Conservation (phyloP, 805 yeast species). For the Teunomyces panamensis region DNA sequence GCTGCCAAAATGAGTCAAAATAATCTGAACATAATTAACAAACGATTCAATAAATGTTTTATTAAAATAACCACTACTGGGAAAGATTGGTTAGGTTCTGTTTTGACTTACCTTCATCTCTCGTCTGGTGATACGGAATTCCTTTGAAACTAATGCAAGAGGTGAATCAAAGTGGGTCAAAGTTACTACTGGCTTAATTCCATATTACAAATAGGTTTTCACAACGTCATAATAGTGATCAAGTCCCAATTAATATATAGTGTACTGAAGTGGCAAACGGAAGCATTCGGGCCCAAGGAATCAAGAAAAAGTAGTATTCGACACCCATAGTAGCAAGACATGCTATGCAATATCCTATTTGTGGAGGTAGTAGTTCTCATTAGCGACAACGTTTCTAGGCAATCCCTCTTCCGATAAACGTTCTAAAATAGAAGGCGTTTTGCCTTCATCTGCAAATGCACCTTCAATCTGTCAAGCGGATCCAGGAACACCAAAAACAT, state of each 20-base stretch:
- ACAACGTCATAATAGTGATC: conserved; percentile 20
- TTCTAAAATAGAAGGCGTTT: conserved; percentile 30
- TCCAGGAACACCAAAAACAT: conserved; percentile 29
- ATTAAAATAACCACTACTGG: conserved; percentile 23
- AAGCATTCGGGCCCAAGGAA: conserved; percentile 35
- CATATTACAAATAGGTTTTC: conserved; percentile 18
- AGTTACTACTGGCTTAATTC: conserved; percentile 26
- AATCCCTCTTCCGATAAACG: conserved; percentile 7
- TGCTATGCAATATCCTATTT: conserved; percentile 29
- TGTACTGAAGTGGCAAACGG: conserved; percentile 24
- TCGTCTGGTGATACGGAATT: neutral
- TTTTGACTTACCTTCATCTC: neutral
- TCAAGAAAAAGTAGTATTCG: conserved; percentile 27
- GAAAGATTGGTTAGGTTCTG: conserved; percentile 9
- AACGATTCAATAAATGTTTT: conserved; percentile 26
- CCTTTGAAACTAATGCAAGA: conserved; percentile 5
- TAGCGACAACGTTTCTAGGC: conserved; percentile 22
- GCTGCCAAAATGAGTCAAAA: conserved; percentile 26
- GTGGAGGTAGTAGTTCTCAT: conserved; percentile 29
- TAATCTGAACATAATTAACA: conserved; percentile 27
- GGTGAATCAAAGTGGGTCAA: conserved; percentile 35
- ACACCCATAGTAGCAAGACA: conserved; percentile 31
- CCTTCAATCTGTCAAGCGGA: conserved; percentile 38
- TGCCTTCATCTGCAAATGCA: conserved; percentile 30
- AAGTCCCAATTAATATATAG: conserved; percentile 11